Percentiles rank a stretch among this genome's conserved stretches.
phyloP scores from a whole-genome alignment of 805 yeast species.

The Saccharomycopsis malanga region DNA sequence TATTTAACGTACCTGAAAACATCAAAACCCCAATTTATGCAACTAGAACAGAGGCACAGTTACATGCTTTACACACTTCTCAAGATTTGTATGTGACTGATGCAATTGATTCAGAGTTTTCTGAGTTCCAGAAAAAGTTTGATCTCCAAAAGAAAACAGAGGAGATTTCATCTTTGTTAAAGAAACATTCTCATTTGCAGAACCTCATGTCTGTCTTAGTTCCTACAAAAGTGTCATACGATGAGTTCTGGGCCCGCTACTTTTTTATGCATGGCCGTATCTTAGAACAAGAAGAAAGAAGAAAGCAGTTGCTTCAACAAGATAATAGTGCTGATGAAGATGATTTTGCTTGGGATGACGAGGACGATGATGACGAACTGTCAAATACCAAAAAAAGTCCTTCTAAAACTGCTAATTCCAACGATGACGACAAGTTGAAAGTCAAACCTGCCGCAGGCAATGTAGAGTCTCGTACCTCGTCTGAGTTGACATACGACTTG shows the following conservation, averaged over 20 bases:
- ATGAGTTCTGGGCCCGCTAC: conserved; percentile 71
- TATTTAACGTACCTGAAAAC: conserved; percentile 38
- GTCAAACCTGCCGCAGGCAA: neutral
- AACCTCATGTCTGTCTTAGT: conserved; percentile 56
- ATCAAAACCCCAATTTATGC: conserved; percentile 34
- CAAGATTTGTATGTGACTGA: conserved; percentile 35
- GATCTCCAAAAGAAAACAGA: conserved; percentile 40
- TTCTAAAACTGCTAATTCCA: conserved; percentile 19
- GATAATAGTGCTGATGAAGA: conserved; percentile 44
- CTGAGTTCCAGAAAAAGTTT: conserved; percentile 33
- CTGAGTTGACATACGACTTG: conserved; percentile 36
- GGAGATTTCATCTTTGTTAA: conserved; percentile 43
- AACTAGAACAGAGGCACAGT: conserved; percentile 57
- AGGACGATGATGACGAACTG: conserved; percentile 28
- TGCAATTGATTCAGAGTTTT: conserved; percentile 30
- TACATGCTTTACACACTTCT: conserved; percentile 47
- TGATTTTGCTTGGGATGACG: conserved; percentile 34
- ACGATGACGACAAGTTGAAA: conserved; percentile 4
- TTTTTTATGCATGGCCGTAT: conserved; percentile 48
- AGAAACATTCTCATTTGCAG: conserved; percentile 43
- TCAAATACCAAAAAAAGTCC: neutral
- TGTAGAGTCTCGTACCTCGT: conserved; percentile 29
- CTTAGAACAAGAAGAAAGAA: conserved; percentile 52
- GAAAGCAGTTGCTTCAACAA: conserved; percentile 53
- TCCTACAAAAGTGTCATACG: conserved; percentile 52